phyloP scores from a whole-genome alignment of 768 basidiomycete genomes.

The Aureoboletus auriporus region DNA sequence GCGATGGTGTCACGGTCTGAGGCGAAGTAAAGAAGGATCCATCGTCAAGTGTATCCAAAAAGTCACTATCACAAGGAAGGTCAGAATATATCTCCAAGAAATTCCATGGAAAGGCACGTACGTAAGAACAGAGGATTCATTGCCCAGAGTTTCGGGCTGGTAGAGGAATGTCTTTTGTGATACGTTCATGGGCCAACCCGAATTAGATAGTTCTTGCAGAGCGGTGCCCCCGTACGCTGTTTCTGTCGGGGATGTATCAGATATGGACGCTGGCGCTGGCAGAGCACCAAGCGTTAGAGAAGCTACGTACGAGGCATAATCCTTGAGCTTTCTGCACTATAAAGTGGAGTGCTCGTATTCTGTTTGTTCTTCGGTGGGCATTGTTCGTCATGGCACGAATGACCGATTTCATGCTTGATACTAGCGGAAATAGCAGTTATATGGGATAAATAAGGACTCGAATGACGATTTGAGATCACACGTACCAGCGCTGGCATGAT shows the following conservation, averaged over 20 bases:
- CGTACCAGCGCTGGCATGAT: constrained; percentile 92
- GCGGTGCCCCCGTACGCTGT: constrained; percentile 23
- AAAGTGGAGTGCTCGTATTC: constrained; percentile 23
- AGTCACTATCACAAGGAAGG: constrained; percentile 51
- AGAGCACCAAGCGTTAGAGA: neutral
- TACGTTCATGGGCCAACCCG: constrained; percentile 53
- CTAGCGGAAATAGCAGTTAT: constrained; percentile 37
- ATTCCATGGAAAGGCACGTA: constrained; percentile 32
- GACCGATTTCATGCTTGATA: constrained; percentile 94
- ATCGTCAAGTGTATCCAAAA: constrained; percentile 84
- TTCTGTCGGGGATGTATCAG: constrained; percentile 8
- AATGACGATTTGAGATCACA: constrained; percentile 9
- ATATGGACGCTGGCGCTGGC: neutral
- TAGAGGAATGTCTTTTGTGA: constrained; percentile 56
- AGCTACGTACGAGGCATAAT: constrained; percentile 22
- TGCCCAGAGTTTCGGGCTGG: constrained; percentile 70
- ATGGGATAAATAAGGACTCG: neutral
- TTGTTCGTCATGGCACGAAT: constrained; percentile 88
- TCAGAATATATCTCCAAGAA: neutral
- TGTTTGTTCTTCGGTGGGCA: constrained; percentile 51
- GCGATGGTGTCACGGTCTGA: constrained; percentile 42
- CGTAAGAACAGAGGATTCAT: constrained; percentile 81
- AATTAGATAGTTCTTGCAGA: constrained; percentile 27
- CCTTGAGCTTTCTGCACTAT: constrained; percentile 32
- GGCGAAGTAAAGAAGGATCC: constrained; percentile 72